phyloP scores from a whole-genome alignment of 1,284 basidiomycete species.

The Wolfiporia cocos region DNA sequence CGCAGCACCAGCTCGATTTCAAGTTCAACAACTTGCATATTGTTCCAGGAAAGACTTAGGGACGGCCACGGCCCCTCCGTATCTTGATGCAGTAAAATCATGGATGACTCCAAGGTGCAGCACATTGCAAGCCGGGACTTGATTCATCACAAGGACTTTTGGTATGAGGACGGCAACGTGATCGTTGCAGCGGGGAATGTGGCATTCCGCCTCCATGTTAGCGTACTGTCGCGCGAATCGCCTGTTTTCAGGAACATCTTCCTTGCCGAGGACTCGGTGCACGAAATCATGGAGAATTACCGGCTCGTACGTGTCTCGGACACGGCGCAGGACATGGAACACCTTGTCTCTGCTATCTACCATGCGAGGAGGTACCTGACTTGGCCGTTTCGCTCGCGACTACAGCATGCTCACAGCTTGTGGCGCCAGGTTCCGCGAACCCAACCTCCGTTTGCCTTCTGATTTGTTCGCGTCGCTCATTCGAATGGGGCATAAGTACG shows the following conservation, averaged over 20 bases:
- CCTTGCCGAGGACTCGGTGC: not conserved
- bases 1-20: too few relatives aligned
- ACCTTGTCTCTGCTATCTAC: not conserved
- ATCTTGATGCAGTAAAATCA: too few relatives aligned
- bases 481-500: not conserved
- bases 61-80: too few relatives aligned
- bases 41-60: too few relatives aligned
- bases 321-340: not conserved
- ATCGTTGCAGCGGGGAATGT: not conserved
- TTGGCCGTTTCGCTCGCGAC: not conserved
- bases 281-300: not conserved
- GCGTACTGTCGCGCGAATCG: slow-evolving; percentile 1
- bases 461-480: not conserved
- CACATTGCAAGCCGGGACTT: not conserved
- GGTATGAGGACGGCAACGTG: slow-evolving; percentile 7
- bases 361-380: not conserved
- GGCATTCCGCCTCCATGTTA: slow-evolving; percentile 5
- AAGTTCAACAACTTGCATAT: too few relatives aligned
- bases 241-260: not conserved
- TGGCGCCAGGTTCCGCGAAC: not conserved
- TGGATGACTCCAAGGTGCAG: too few relatives aligned
- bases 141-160: slow-evolving; percentile 1
- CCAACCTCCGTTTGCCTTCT: not conserved
- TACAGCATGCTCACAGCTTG: not conserved
- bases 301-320: not conserved